phyloP scores from a whole-genome alignment of 1,284 basidiomycete species.

The Microbotryomycetes sp. region DNA sequence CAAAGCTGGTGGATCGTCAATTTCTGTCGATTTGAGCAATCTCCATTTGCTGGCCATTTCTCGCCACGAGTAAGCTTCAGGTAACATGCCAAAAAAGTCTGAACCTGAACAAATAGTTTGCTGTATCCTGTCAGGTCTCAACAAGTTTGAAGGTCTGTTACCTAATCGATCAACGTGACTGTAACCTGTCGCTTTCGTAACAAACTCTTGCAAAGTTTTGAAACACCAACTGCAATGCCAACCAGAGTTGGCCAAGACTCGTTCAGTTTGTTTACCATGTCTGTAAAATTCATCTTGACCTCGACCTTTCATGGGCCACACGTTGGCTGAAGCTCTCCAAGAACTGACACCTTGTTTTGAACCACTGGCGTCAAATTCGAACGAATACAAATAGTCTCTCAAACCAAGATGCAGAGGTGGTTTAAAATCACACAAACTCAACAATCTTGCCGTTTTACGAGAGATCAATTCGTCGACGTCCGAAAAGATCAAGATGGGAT shows the following conservation, averaged over 20 bases:
- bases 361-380: conserved; percentile 49
- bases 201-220: conserved; percentile 54
- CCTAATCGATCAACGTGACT: conserved; percentile 60
- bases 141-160: conserved; percentile 48
- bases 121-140: conserved; percentile 54
- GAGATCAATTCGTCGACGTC: conserved; percentile 66
- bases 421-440: conserved; percentile 56
- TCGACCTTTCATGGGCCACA: conserved; percentile 22
- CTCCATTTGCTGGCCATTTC: conserved; percentile 25
- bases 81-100: conserved; percentile 54
- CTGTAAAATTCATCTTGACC: conserved; percentile 36
- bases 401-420: conserved; percentile 57
- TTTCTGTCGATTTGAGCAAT: conserved; percentile 43
- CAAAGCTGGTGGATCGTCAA: conserved; percentile 53
- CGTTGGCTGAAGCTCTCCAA: conserved; percentile 27
- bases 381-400: conserved; percentile 59
- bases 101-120: conserved; percentile 56
- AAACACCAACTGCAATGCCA: conserved; percentile 60
- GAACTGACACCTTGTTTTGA: conserved; percentile 20
- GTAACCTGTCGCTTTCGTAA: conserved; percentile 56
- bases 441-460: conserved; percentile 52
- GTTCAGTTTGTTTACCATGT: conserved; percentile 54
- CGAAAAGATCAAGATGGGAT: conserved; percentile 55
- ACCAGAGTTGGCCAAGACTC: conserved; percentile 56
- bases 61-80: conserved; percentile 54